Conservation (phyloP, 345 rosid genomes). For the Mallotus nudiflorus region DNA sequence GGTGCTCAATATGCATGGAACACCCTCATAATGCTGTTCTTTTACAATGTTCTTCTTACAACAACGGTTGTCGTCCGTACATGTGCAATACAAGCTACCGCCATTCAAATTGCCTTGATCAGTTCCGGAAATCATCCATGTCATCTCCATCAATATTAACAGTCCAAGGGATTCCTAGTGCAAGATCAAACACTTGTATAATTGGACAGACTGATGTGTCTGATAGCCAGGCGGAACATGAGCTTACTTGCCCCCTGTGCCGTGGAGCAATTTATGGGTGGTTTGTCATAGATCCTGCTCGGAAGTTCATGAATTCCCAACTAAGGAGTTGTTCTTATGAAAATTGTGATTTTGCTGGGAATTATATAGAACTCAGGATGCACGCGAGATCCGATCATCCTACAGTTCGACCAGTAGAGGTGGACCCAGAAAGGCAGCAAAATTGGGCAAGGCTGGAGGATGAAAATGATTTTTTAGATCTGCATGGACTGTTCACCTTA, state of each 20-base stretch:
- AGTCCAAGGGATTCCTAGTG: conserved; percentile 1
- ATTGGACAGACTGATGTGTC: background rate
- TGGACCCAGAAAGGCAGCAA: conserved; percentile 43
- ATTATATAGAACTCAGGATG: conserved; percentile 51
- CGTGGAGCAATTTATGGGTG: conserved; percentile 61
- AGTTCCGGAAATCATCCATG: conserved; percentile 34
- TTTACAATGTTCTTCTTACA: conserved; percentile 53
- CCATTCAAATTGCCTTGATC: conserved; percentile 70
- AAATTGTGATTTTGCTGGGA: conserved; percentile 50
- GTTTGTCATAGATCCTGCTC: conserved; percentile 64
- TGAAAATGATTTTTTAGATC: conserved; percentile 41
- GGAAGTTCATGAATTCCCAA: conserved; percentile 71
- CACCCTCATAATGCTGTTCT: conserved; percentile 76
- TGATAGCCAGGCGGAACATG: conserved; percentile 35
- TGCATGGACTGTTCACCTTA: conserved; percentile 15
- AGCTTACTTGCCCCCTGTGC: conserved; percentile 72
- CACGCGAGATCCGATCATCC: conserved; percentile 65
- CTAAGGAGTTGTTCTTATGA: conserved; percentile 48
- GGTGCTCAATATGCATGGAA: conserved; percentile 77
- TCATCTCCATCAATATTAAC: conserved; percentile 26
- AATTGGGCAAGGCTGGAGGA: conserved; percentile 50
- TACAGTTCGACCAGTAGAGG: conserved; percentile 31
- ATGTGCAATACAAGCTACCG: conserved; percentile 71
- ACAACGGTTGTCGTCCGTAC: conserved; percentile 65
- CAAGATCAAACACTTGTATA: too few relatives aligned